Percentiles rank a stretch among this genome's conserved stretches.
Evolutionary conservation across 1,139 yeast species (phyloP).

Genomic region (Suhomyces anneliseae): DNA sequence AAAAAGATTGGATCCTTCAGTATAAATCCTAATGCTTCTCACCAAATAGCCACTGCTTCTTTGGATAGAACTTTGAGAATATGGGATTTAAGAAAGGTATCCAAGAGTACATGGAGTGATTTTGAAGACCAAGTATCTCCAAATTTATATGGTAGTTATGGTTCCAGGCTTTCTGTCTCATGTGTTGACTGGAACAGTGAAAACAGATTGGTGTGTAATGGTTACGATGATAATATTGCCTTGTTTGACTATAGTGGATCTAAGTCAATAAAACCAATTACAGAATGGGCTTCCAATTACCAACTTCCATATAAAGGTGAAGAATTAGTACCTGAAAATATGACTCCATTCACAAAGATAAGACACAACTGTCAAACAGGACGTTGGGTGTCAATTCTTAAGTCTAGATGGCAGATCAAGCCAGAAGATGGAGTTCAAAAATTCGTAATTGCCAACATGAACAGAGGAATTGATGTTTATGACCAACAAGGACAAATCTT

Average conservation of each 20-base stretch:
- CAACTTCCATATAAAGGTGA: conserved; percentile 19
- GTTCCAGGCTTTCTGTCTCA: conserved; percentile 77
- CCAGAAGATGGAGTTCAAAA: conserved; percentile 77
- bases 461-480: conserved; percentile 78
- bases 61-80: conserved; percentile 78
- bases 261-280: conserved; percentile 17
- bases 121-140: conserved; percentile 43
- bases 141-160: conserved; percentile 60
- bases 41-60: conserved; percentile 82
- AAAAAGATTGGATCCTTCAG: conserved; percentile 90
- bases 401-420: conserved; percentile 74
- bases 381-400: conserved; percentile 90
- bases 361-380: conserved; percentile 95
- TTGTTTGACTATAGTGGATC: conserved; percentile 36
- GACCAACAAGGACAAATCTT: conserved; percentile 72
- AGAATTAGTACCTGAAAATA: conserved; percentile 26
- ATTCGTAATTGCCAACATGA: conserved; percentile 92
- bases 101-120: conserved; percentile 41
- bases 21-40: conserved; percentile 60
- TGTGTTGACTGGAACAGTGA: conserved; percentile 80
- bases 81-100: conserved; percentile 75
- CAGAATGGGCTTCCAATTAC: conserved; percentile 29
- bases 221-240: conserved; percentile 84
- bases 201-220: conserved; percentile 83
- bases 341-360: conserved; percentile 60